A percentile compares a stretch with the other conserved stretches of the same genome.
Conservation (phyloP, 345 rosid species). For the Eucalyptus marginata region DNA sequence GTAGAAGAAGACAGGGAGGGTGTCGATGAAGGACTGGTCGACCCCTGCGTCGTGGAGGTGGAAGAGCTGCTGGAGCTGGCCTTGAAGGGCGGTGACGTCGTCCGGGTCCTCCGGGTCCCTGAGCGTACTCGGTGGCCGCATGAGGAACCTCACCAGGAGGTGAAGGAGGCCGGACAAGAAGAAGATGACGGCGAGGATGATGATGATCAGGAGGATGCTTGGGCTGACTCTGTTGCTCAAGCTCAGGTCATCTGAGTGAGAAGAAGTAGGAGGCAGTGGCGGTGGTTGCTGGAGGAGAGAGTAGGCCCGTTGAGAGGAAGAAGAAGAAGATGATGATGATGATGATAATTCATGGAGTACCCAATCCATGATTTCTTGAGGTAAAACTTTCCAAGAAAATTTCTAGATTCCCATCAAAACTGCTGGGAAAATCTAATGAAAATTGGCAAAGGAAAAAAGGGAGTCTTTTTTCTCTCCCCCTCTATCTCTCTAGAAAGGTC, state of each 20-base stretch:
- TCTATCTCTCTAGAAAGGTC: background rate
- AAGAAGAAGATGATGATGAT: background rate
- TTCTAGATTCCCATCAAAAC: background rate
- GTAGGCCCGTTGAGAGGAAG: background rate
- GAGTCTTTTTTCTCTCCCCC: background rate
- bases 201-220: constrained; percentile 57
- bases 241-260: constrained; percentile 22
- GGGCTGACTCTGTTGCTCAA: constrained; percentile 65
- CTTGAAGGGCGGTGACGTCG: constrained; percentile 78
- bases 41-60: constrained; percentile 95
- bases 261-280: background rate
- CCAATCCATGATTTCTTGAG: constrained; percentile 17
- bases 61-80: constrained; percentile 91
- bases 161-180: constrained; percentile 87
- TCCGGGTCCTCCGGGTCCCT: constrained; percentile 58
- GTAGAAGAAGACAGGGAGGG: constrained; percentile 84
- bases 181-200: constrained; percentile 85
- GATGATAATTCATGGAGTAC: constrained; percentile 12
- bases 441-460: background rate
- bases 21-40: constrained; percentile 91
- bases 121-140: constrained; percentile 27
- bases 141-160: constrained; percentile 66
- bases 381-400: background rate
- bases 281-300: constrained; percentile 19
- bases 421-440: background rate